A percentile compares a stretch with the other conserved stretches of the same genome.
These are phyloP conservation scores for Penicillium rolfsii DNA, from an alignment of 2,329 filamentous ascomycete species.

Conservation along the genomic window DNA sequence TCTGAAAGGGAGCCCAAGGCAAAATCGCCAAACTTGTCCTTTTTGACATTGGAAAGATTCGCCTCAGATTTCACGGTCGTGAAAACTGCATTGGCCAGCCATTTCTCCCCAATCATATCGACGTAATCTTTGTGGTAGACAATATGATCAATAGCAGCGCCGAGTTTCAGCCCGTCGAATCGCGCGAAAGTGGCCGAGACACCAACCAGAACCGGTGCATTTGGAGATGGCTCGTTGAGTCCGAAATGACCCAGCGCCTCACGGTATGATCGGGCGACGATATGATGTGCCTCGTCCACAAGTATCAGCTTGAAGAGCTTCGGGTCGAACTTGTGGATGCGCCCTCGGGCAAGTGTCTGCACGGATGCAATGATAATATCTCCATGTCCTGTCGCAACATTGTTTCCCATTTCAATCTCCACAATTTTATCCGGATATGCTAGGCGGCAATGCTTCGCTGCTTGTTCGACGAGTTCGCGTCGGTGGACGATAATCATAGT, in stretches of 20 bases:
- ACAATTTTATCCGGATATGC: constrained; percentile 80
- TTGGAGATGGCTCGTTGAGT: constrained; percentile 56
- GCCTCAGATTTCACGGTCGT: constrained; percentile 86
- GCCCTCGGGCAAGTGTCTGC: constrained; percentile 76
- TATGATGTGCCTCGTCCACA: constrained; percentile 96
- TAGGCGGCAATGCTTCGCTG: constrained; percentile 77
- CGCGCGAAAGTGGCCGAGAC: constrained; percentile 83
- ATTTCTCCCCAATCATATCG: constrained; percentile 84
- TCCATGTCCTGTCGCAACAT: constrained; percentile 74
- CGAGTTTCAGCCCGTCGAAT: constrained; percentile 81
- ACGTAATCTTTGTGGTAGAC: constrained; percentile 89
- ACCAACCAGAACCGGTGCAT: constrained; percentile 73
- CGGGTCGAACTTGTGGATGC: constrained; percentile 83
- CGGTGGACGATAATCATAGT: constrained; percentile 92
- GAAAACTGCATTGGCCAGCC: constrained; percentile 89
- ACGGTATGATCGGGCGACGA: constrained; percentile 82
- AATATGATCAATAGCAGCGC: constrained; percentile 87
- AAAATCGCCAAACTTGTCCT: constrained; percentile 74
- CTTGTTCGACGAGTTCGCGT: constrained; percentile 91
- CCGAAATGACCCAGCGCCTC: constrained; percentile 77
- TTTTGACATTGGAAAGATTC: constrained; percentile 73
- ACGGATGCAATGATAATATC: constrained; percentile 95
- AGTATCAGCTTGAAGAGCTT: constrained; percentile 81
- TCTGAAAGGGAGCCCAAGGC: constrained; percentile 73
- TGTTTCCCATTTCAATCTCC: constrained; percentile 87